Percentiles rank a stretch among this genome's conserved stretches.
Evolutionary conservation across 305 asterid species (phyloP).

Genomic region (Fraxinus sp.): DNA sequence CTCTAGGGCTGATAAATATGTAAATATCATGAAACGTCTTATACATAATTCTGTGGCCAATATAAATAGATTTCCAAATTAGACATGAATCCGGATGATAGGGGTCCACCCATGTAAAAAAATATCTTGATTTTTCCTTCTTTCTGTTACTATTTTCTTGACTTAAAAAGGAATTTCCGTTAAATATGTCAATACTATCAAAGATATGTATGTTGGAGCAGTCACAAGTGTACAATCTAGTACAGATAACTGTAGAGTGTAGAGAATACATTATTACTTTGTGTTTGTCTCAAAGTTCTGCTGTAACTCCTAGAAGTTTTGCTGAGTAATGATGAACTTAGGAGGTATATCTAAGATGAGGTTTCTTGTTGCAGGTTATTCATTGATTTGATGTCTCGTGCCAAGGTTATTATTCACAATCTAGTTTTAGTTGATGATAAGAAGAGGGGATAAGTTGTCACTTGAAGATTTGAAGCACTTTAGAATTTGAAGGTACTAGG

Average conservation of each 20-base stretch:
- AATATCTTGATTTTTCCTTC: neutral
- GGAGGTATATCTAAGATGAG: neutral
- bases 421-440: neutral
- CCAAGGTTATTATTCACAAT: neutral
- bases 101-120: neutral
- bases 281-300: conserved; percentile 1
- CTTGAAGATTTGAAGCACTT: neutral
- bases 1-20: neutral
- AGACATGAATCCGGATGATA: neutral
- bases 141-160: neutral
- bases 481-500: neutral
- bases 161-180: neutral
- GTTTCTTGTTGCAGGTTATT: neutral
- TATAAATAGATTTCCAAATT: neutral
- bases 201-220: neutral
- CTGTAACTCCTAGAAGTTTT: neutral
- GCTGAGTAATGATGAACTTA: neutral
- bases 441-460: neutral
- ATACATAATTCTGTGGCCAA: neutral
- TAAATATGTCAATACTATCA: neutral
- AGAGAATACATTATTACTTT: neutral
- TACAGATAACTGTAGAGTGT: neutral
- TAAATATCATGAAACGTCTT: neutral
- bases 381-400: neutral
- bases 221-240: neutral